Evolutionary conservation across 495 filamentous ascomycete species (phyloP).

Genomic region (Amphirosellinia nigrospora): DNA sequence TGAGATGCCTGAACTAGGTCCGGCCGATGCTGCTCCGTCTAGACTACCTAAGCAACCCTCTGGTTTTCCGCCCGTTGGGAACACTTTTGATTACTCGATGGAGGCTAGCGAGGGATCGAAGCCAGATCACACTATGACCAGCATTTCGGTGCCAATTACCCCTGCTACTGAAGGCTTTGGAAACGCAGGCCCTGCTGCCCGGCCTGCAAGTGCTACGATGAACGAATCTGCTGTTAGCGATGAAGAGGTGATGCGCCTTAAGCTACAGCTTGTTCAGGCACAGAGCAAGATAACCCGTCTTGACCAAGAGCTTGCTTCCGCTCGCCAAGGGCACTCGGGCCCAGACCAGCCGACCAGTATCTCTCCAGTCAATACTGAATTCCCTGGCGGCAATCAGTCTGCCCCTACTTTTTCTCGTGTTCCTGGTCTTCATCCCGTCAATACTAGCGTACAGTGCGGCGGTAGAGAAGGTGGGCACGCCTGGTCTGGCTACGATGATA

Average conservation of each 20-base stretch:
- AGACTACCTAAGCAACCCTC: slow-evolving; percentile 72
- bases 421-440: slow-evolving; percentile 50
- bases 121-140: slow-evolving; percentile 55
- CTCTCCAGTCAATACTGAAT: slow-evolving; percentile 46
- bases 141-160: slow-evolving; percentile 62
- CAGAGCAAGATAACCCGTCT: slow-evolving; percentile 80
- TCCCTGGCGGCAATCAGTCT: slow-evolving; percentile 30
- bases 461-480: slow-evolving; percentile 59
- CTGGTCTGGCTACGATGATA: slow-evolving; percentile 71
- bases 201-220: slow-evolving; percentile 52
- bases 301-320: slow-evolving; percentile 83
- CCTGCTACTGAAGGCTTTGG: slow-evolving; percentile 61
- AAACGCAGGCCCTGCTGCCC: slow-evolving; percentile 50
- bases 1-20: slow-evolving; percentile 44
- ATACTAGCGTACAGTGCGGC: slow-evolving; percentile 55
- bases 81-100: neutral
- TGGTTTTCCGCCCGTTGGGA: slow-evolving; percentile 38
- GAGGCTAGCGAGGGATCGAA: slow-evolving; percentile 26
- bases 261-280: slow-evolving; percentile 79
- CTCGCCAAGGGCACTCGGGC: slow-evolving; percentile 61
- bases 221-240: slow-evolving; percentile 37
- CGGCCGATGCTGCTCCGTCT: slow-evolving; percentile 67
- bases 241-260: slow-evolving; percentile 58
- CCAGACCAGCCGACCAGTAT: slow-evolving; percentile 27
- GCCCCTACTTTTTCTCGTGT: slow-evolving; percentile 31